Conservation (phyloP, 345 rosid genomes). For the Mangifera indica region DNA sequence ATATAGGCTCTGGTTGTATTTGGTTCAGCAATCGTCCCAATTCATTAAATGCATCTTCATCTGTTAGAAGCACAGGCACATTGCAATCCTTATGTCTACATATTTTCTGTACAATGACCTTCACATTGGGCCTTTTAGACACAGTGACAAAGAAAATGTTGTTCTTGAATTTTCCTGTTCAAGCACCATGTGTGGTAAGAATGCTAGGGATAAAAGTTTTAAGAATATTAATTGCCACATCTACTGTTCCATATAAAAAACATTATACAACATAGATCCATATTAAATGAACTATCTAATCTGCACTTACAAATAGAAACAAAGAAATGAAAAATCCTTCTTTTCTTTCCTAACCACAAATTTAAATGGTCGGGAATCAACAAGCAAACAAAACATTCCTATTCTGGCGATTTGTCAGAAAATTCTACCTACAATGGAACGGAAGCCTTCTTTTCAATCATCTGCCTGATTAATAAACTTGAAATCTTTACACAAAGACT, state of each 20-base stretch:
- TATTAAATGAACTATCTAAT: not conserved
- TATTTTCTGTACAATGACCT: constrained; percentile 33
- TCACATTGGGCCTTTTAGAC: constrained; percentile 36
- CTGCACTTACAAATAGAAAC: not conserved
- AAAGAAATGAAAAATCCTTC: not conserved
- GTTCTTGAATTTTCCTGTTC: constrained; percentile 40
- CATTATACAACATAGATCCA: not conserved
- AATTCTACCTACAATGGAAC: not conserved
- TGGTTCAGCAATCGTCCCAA: constrained; percentile 23
- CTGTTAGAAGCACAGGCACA: constrained; percentile 16
- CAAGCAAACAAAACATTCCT: not conserved
- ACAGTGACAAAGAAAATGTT: constrained; percentile 44
- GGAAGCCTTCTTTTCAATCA: not conserved
- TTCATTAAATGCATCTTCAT: constrained; percentile 25
- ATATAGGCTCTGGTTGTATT: constrained; percentile 29
- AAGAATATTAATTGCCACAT: not conserved
- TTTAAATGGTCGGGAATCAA: not conserved
- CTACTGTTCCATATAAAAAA: not conserved
- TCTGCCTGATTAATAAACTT: not conserved
- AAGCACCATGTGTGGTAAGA: constrained; percentile 20
- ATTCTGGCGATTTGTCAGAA: not conserved
- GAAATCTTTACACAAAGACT: too few species aligned
- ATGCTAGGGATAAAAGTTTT: not conserved
- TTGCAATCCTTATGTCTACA: constrained; percentile 16
- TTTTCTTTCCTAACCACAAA: not conserved